Percentiles rank a stretch among this genome's conserved stretches.
phyloP scores from a whole-genome alignment of 2,329 filamentous ascomycete genomes.

The Dothiorella sarmentorum region DNA sequence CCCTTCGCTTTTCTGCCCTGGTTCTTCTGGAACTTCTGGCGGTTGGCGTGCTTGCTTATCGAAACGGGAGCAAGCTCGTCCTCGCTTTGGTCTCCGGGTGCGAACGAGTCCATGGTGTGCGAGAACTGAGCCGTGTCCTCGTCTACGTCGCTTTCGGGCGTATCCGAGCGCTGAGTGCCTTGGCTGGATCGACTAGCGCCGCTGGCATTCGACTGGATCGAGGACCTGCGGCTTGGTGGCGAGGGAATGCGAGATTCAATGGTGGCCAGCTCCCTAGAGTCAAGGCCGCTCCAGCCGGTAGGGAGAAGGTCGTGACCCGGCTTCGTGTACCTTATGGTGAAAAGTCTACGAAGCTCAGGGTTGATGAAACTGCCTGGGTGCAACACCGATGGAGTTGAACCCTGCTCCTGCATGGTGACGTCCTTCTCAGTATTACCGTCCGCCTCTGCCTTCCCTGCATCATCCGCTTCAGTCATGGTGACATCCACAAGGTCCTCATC shows the following conservation, averaged over 20 bases:
- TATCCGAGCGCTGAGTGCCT: not conserved
- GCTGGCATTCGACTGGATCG: slow-evolving; percentile 31
- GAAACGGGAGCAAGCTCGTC: slow-evolving; percentile 32
- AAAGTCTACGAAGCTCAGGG: slow-evolving; percentile 62
- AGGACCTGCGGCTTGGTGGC: slow-evolving; percentile 32
- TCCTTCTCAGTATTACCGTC: slow-evolving; percentile 25
- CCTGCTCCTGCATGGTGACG: slow-evolving; percentile 34
- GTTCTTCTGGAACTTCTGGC: slow-evolving; percentile 25
- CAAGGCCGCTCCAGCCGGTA: slow-evolving; percentile 64
- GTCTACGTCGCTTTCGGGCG: slow-evolving; percentile 29
- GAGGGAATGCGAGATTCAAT: slow-evolving; percentile 46
- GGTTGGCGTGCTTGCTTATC: slow-evolving; percentile 26
- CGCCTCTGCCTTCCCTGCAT: slow-evolving; percentile 28
- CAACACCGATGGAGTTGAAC: slow-evolving; percentile 49
- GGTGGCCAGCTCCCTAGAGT: slow-evolving; percentile 56
- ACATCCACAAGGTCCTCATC: slow-evolving; percentile 92
- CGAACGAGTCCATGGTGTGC: slow-evolving; percentile 28
- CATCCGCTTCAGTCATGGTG: slow-evolving; percentile 67
- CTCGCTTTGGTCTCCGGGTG: slow-evolving; percentile 34
- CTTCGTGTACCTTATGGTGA: slow-evolving; percentile 67
- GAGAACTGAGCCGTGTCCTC: slow-evolving; percentile 31
- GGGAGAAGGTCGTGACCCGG: slow-evolving; percentile 58
- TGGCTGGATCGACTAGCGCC: not conserved
- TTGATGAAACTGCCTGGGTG: slow-evolving; percentile 56
- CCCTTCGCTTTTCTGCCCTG: slow-evolving; percentile 26